Evolutionary conservation across 495 filamentous ascomycete genomes (phyloP), one percentile per base, ranked within the genome.

Genomic region (Penicillium longicatenatum): DNA sequence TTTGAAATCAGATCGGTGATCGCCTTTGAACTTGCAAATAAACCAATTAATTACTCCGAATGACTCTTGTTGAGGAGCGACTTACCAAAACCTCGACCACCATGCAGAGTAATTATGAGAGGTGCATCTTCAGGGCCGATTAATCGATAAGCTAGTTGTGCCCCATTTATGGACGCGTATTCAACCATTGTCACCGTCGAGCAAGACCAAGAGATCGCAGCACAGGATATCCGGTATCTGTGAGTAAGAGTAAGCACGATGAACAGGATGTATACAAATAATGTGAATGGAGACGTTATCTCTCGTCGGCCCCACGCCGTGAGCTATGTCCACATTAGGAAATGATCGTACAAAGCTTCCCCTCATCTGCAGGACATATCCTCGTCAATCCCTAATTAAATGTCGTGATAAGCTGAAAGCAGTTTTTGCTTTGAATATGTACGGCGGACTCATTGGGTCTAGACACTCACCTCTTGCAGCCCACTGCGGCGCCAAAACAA

Each of bases 1-100:
- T n/a, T 55, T 47, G 43, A 55, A 55, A 24, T 55, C 53, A 16
- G 53, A 55, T n/a, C 20, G 43, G 19, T 55, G 53, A 24, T 48
- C 43, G 21, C 53, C 53, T 55, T 22, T 14, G 2, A 26, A 20
- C 21, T 53, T 43, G 33, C 31, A 53, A 54, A 8, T 12, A n/a
- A 7, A 16, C 9, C 7, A 30, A 48, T 20, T 35, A 20, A 14
- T 17, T 7, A 14, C 31, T n/a, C 26, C 6, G 17, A 29, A 6
- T 10, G n/a, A 33, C 12, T 8, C 14, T 3, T 10, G 22, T 19
- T 35, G 10, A 21, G n/a, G 20, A 51, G 4, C n/a, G 1, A 8
- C 24, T 48, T 14, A 55, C 53, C 53, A 39, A 55, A 55, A 7
- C 53, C 53, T 22, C 53, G 24, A 12, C 53, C 53, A 10, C 53